Evolutionary conservation across 1,284 basidiomycete species (phyloP).

Genomic region (Malassezia caprae): DNA sequence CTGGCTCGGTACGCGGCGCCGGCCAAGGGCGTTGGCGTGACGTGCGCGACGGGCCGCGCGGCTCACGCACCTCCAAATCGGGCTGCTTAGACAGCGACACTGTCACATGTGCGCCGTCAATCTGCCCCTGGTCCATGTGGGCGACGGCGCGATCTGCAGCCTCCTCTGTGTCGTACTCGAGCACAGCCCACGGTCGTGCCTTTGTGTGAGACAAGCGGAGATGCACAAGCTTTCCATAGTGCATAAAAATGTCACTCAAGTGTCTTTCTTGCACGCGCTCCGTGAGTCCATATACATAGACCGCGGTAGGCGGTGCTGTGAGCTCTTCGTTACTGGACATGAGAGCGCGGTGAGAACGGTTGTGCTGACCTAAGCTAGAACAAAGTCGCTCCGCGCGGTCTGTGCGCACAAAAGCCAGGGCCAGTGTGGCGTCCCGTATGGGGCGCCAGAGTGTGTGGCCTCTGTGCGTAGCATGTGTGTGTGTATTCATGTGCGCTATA

Average conservation of each 20-base stretch:
- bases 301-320: neutral
- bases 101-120: slow-evolving; percentile 21
- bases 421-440: neutral
- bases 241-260: slow-evolving; percentile 24
- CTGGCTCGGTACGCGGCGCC: neutral
- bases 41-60: neutral
- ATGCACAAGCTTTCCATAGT: slow-evolving; percentile 21
- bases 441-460: neutral
- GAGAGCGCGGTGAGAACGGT: neutral
- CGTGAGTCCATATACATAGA: slow-evolving; percentile 19
- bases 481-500: neutral
- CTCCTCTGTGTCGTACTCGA: slow-evolving; percentile 15
- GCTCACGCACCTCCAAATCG: neutral
- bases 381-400: neutral
- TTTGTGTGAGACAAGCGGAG: neutral
- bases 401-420: neutral
- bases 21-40: neutral
- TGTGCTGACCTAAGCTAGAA: neutral
- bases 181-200: slow-evolving; percentile 11
- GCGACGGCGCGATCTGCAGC: slow-evolving; percentile 23
- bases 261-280: slow-evolving; percentile 22
- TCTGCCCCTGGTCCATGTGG: slow-evolving; percentile 33
- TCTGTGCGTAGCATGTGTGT: neutral
- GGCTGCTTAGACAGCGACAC: neutral
- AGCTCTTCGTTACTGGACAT: neutral